Percentiles rank a stretch among this genome's conserved stretches.
Evolutionary conservation across 2,329 filamentous ascomycete genomes (phyloP).

Genomic region (Oidium heveae): DNA sequence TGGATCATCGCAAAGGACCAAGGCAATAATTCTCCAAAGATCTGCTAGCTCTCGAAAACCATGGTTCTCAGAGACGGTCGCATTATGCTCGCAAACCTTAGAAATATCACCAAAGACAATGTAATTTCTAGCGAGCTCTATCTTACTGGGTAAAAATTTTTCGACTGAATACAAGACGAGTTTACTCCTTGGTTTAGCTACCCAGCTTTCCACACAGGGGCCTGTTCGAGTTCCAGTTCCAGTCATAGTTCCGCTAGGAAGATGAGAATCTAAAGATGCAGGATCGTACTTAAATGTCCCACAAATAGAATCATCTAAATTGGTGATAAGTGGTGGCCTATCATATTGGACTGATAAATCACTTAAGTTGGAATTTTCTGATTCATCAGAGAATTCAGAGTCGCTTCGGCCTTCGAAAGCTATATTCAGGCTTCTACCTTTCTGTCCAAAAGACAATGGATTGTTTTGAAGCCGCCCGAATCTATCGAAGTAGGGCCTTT

Average conservation of each 20-base stretch:
- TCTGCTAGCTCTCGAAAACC: constrained; percentile 48
- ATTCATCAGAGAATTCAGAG: constrained; percentile 16
- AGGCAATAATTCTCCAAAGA: constrained; percentile 58
- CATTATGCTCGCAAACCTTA: constrained; percentile 69
- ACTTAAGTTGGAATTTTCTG: constrained; percentile 11
- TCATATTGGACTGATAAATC: constrained; percentile 10
- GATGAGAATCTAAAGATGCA: constrained; percentile 13
- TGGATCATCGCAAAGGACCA: constrained; percentile 55
- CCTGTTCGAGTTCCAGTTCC: constrained; percentile 22
- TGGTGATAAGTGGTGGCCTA: constrained; percentile 9
- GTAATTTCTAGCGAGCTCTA: constrained; percentile 53
- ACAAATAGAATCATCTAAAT: constrained; percentile 8
- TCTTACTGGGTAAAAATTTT: constrained; percentile 51
- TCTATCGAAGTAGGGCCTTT: constrained; percentile 31
- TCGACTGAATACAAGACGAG: constrained; percentile 49
- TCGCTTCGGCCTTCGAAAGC: constrained; percentile 15
- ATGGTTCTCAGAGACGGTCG: constrained; percentile 44
- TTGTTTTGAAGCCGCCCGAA: constrained; percentile 30
- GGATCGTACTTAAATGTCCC: constrained; percentile 8
- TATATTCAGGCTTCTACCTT: constrained; percentile 14
- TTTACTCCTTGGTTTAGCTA: constrained; percentile 32
- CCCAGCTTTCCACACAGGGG: constrained; percentile 4
- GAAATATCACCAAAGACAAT: constrained; percentile 59
- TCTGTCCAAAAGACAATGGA: constrained; percentile 20
- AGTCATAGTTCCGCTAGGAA: constrained; percentile 16